Evolutionary conservation across 1,139 yeast genomes (phyloP).

Genomic region (Lodderomyces parapsilosis): DNA sequence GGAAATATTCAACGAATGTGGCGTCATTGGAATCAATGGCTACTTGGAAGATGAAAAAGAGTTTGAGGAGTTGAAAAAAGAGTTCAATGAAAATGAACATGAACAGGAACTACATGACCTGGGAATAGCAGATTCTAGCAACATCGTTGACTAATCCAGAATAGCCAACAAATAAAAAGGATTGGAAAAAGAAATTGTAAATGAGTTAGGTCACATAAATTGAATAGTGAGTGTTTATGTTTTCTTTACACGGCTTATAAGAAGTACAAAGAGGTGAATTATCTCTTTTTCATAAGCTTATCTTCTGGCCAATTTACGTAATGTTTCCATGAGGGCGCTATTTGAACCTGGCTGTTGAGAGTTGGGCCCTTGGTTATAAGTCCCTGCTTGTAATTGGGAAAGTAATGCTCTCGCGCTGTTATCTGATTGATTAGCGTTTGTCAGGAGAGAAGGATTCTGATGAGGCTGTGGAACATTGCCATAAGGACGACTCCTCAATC

Average conservation of each 20-base stretch:
- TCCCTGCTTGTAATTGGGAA: slow-evolving; percentile 24
- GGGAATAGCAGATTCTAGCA: slow-evolving; percentile 22
- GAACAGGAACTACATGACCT: slow-evolving; percentile 6
- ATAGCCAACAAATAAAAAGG: not conserved
- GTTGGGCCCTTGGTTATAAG: slow-evolving; percentile 10
- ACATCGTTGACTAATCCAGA: slow-evolving; percentile 24
- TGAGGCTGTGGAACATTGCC: slow-evolving; percentile 12
- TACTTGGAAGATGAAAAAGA: slow-evolving; percentile 73
- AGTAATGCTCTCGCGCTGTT: slow-evolving; percentile 28
- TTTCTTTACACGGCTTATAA: not conserved
- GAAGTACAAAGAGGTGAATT: not conserved
- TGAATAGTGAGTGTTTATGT: not conserved
- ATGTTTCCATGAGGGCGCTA: slow-evolving; percentile 36
- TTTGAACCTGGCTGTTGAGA: slow-evolving; percentile 17
- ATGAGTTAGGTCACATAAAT: not conserved
- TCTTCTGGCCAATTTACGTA: slow-evolving; percentile 33
- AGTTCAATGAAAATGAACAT: slow-evolving; percentile 29
- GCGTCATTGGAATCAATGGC: slow-evolving; percentile 79
- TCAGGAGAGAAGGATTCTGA: slow-evolving; percentile 4
- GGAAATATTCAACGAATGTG: slow-evolving; percentile 74
- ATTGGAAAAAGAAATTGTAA: no score
- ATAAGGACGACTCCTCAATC: slow-evolving; percentile 7
- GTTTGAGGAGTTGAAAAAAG: slow-evolving; percentile 59
- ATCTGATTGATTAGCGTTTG: not conserved
- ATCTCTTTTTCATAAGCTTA: slow-evolving; percentile 4